Base-by-base conservation (phyloP, 2,329 filamentous ascomycete species). In the Lithohypha guttulata region DNA sequence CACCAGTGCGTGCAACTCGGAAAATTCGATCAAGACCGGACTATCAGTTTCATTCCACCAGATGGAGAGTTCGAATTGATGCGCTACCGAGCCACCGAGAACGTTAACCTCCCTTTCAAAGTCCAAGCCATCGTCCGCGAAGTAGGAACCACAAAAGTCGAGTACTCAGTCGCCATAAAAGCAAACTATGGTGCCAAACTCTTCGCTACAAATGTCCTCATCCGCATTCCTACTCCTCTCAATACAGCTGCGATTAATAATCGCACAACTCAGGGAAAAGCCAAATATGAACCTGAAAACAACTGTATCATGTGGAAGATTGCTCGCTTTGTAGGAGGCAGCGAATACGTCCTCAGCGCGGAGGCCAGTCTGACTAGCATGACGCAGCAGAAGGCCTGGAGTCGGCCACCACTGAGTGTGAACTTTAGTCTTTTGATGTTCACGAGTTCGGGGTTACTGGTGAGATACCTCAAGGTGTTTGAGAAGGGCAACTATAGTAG, bases 291-390 rank as follows among this genome's bases (percentile, higher is more conserved):
- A 63, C 93, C 91, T 0, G 84, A 87, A 48, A 87, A 95, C 58
- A 98, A 98, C 68, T 85, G 89, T 56, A 96, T 98, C 48, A 82
- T 96, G 9, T 98, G 91, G 91, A 96, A 95, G 71, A 96, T 98
- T 51, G 82, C 87, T 9, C 76, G 91, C n/a, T 98, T 98, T 63
- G 91, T 87, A 0, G 91, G 91, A n/a, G 86, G 95, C 63, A 89
- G 81, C 63, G 91, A 98, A 62, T 98, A 81, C 49, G 89, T 98
- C 9, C 70, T 98, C 42, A 93, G 82, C 53, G 91, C 91, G 7
- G 93, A 98, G 62, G 91, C 91, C 28, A 81, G 82, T 39, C 67
- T 98, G 53, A 94, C 86, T 4, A 86, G 82, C 61, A 98, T 95
- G 87, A 98, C 93, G 33, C 93, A 93, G 55, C 87, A 96, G 60